Conservation (phyloP, 2,329 filamentous ascomycete genomes). For the Aspergillus pseudotamarii region DNA sequence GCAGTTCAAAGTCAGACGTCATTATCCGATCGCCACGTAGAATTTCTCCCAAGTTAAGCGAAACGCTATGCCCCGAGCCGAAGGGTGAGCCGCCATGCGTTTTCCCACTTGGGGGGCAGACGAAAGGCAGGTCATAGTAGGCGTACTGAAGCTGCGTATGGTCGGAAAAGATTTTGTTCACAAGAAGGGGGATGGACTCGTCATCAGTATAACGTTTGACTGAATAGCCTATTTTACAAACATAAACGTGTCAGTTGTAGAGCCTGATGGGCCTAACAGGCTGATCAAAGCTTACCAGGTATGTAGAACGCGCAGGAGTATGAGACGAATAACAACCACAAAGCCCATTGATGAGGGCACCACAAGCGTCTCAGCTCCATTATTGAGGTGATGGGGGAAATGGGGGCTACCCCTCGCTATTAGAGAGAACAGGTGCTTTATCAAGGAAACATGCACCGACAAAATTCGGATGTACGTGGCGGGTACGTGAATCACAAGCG, state of each 20-base stretch:
- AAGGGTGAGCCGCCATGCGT: conserved; percentile 67
- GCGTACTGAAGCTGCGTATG: conserved; percentile 89
- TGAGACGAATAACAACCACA: conserved; percentile 55
- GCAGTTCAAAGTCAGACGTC: conserved; percentile 79
- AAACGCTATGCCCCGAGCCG: conserved; percentile 74
- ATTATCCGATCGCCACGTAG: conserved; percentile 84
- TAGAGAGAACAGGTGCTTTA: conserved; percentile 10
- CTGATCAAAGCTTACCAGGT: conserved; percentile 62
- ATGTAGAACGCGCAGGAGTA: conserved; percentile 76
- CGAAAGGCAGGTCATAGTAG: conserved; percentile 85
- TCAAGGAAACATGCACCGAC: conserved; percentile 14
- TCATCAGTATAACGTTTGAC: conserved; percentile 76
- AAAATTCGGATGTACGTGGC: conserved; percentile 21
- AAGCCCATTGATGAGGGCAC: conserved; percentile 23
- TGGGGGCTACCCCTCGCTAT: conserved; percentile 10
- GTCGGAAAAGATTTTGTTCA: conserved; percentile 91
- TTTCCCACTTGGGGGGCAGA: conserved; percentile 75
- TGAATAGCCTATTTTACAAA: conserved; percentile 69
- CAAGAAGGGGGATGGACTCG: conserved; percentile 79
- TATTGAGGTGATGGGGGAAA: conserved; percentile 10
- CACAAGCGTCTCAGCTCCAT: conserved; percentile 21
- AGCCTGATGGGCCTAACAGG: neutral
- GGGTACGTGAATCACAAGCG: conserved; percentile 16
- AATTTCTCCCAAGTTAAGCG: conserved; percentile 84
- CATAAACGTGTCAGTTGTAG: conserved; percentile 14